Percentiles rank a stretch among this genome's conserved stretches.
Evolutionary conservation across 164 flowering plant genomes (phyloP).

Genomic region (Sextonia rubra): DNA sequence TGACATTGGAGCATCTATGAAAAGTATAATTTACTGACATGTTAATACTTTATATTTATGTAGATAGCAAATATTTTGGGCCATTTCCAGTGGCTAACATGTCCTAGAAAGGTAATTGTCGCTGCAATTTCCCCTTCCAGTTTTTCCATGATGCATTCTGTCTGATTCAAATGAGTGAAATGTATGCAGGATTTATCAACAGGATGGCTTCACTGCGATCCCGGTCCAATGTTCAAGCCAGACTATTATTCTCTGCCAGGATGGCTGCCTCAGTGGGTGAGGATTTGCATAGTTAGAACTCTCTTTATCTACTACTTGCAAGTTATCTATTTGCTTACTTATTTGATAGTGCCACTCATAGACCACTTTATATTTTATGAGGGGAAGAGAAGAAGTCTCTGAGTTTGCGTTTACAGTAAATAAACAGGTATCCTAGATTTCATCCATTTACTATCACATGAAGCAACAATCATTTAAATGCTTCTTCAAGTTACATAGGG

Average conservation of each 20-base stretch:
- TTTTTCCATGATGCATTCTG: not conserved
- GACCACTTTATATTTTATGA: too few relatives aligned
- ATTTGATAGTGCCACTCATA: not conserved
- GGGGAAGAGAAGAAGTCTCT: not conserved
- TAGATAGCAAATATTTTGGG: slow-evolving; percentile 91
- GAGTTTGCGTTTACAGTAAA: too few relatives aligned
- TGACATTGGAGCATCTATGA: not conserved
- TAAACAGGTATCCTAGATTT: too few relatives aligned
- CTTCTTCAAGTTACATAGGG: too few relatives aligned
- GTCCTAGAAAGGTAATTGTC: slow-evolving; percentile 76
- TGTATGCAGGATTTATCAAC: slow-evolving; percentile 76
- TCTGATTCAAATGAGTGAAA: slow-evolving; percentile 6
- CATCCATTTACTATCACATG: too few relatives aligned
- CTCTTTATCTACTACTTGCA: not conserved
- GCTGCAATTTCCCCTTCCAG: not conserved
- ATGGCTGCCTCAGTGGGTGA: slow-evolving; percentile 81
- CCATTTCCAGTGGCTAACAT: slow-evolving; percentile 84
- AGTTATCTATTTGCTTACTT: not conserved
- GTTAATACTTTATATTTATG: slow-evolving; percentile 17
- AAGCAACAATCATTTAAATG: too few relatives aligned
- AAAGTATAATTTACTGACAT: not conserved
- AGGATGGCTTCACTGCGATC: slow-evolving; percentile 99
- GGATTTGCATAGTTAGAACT: slow-evolving; percentile 10
- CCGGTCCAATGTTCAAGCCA: slow-evolving; percentile 84
- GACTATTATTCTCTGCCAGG: slow-evolving; percentile 45